Evolutionary conservation across 176 grass and related monocot species (phyloP).

Genomic region (Poa pratensis): DNA sequence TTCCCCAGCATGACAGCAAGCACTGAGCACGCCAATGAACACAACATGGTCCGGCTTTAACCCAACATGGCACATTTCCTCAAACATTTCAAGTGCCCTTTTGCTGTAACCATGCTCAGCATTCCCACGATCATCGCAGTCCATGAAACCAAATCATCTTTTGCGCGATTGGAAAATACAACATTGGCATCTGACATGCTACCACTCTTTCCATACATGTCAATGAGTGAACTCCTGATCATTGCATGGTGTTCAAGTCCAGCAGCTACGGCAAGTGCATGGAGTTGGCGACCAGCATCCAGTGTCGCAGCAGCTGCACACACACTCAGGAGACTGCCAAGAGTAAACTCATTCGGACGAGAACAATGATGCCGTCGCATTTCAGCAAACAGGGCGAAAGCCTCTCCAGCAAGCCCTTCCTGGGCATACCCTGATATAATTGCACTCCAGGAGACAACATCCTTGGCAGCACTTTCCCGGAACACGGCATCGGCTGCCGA

Average conservation of each 20-base stretch:
- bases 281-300: constrained; percentile 58
- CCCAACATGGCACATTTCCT: constrained; percentile 52
- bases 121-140: constrained; percentile 66
- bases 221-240: constrained; percentile 56
- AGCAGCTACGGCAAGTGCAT: constrained; percentile 41
- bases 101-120: constrained; percentile 61
- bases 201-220: constrained; percentile 71
- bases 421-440: constrained; percentile 63
- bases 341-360: constrained; percentile 64
- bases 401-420: constrained; percentile 47
- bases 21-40: constrained; percentile 68
- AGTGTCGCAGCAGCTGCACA: constrained; percentile 48
- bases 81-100: constrained; percentile 54
- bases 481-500: constrained; percentile 50
- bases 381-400: constrained; percentile 56
- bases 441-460: constrained; percentile 71
- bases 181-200: constrained; percentile 53
- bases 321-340: constrained; percentile 59
- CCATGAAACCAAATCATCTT: constrained; percentile 64
- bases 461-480: constrained; percentile 46
- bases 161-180: constrained; percentile 32
- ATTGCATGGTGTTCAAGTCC: constrained; percentile 55
- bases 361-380: constrained; percentile 46
- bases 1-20: constrained; percentile 65
- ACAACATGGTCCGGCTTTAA: constrained; percentile 62